Percentiles rank a stretch among this genome's conserved stretches.
These are phyloP conservation scores for Lasiodiplodia sp. DNA, from an alignment of 2,329 filamentous ascomycete genomes.

Conservation along the genomic window DNA sequence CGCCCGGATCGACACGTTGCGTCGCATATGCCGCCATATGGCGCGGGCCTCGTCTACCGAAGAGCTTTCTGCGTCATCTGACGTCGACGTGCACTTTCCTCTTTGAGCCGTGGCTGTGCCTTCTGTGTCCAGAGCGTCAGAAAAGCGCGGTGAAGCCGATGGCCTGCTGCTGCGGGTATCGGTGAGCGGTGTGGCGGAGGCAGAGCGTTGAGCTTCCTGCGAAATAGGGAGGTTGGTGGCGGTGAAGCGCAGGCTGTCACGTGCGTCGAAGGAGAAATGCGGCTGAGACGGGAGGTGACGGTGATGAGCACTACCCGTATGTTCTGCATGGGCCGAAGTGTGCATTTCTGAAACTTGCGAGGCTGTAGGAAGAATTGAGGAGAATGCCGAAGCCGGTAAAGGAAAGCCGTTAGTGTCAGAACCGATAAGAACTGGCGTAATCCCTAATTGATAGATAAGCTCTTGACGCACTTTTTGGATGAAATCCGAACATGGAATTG, in stretches of 20 bases:
- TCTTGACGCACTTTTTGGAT: conserved; percentile 26
- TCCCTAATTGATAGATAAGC: conserved; percentile 21
- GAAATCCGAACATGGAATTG: conserved; percentile 17
- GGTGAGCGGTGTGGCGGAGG: conserved; percentile 22
- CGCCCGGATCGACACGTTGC: conserved; percentile 28
- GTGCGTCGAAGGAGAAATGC: conserved; percentile 21
- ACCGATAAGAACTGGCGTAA: not conserved
- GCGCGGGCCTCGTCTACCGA: conserved; percentile 29
- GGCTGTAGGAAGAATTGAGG: not conserved
- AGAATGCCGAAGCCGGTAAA: not conserved
- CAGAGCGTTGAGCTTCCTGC: conserved; percentile 19
- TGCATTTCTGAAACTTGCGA: not conserved
- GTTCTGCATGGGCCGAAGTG: conserved; percentile 32
- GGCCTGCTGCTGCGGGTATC: conserved; percentile 11
- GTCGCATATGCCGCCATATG: conserved; percentile 30
- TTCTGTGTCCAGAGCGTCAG: conserved; percentile 11
- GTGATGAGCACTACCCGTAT: not conserved
- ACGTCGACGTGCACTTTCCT: conserved; percentile 21
- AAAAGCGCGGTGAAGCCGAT: conserved; percentile 4
- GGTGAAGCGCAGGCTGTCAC: conserved; percentile 28
- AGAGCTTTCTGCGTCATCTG: conserved; percentile 26
- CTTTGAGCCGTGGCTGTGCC: conserved; percentile 11
- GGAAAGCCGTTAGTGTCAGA: not conserved
- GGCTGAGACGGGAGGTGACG: conserved; percentile 25
- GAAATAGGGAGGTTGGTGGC: conserved; percentile 7